These are phyloP conservation scores for Choricystis sp. DNA, from an alignment of 139 green algal genomes.

Conservation along the genomic window DNA sequence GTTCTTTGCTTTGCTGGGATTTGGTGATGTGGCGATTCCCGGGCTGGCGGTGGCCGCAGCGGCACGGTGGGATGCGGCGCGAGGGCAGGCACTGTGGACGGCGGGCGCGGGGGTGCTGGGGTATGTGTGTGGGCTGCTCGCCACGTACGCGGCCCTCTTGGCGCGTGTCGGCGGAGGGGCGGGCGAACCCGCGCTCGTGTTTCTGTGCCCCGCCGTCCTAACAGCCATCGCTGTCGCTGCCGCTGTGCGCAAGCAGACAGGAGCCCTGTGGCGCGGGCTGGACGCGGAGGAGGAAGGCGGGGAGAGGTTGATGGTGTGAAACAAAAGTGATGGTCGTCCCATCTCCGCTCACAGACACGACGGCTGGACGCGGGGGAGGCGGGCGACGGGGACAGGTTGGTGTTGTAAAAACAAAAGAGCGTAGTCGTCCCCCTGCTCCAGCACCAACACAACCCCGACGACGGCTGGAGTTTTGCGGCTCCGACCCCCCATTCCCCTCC, in stretches of 20 bases:
- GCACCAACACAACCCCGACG: too few relatives aligned
- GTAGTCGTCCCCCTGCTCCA: too few relatives aligned
- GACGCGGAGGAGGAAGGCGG: constrained; percentile 2
- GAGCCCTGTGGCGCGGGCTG: constrained; percentile 22
- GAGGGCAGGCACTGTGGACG: constrained; percentile 16
- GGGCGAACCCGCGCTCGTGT: constrained; percentile 86
- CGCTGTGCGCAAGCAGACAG: constrained; percentile 27
- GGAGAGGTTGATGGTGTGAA: constrained; percentile 3
- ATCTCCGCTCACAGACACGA: not conserved
- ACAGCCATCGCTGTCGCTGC: constrained; percentile 27
- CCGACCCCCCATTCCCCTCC: too few relatives aligned
- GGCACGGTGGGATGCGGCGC: constrained; percentile 8
- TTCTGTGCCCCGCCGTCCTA: constrained; percentile 79
- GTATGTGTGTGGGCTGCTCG: constrained; percentile 56
- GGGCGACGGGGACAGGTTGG: too few relatives aligned
- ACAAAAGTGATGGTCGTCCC: not conserved
- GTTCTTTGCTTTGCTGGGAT: constrained; percentile 20
- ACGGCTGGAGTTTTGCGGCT: too few relatives aligned
- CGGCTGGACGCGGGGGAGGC: too few relatives aligned
- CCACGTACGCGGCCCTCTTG: constrained; percentile 68
- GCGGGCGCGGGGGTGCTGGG: constrained; percentile 23
- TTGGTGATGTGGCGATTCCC: constrained; percentile 60
- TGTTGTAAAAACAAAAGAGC: too few relatives aligned
- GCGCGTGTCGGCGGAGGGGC: constrained; percentile 23
- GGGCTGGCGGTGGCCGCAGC: constrained; percentile 54